phyloP scores from a whole-genome alignment of 805 yeast genomes.

The Nakazawaea peltata region DNA sequence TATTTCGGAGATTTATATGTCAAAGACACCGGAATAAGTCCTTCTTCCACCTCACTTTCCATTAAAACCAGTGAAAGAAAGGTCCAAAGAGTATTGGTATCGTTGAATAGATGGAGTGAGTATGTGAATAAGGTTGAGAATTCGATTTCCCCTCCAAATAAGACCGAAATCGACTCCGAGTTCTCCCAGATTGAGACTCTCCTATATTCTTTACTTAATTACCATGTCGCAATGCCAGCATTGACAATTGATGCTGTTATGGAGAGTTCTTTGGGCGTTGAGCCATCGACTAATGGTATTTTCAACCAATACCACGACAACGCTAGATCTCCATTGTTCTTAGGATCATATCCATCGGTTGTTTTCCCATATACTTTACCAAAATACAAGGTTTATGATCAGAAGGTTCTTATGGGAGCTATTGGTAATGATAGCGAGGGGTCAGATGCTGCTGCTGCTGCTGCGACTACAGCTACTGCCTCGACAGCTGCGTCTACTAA shows the following conservation, averaged over 20 bases:
- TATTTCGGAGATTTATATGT: constrained; percentile 83
- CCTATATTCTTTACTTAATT: constrained; percentile 37
- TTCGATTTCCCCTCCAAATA: constrained; percentile 16
- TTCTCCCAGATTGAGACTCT: constrained; percentile 30
- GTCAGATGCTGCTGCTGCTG: too few species aligned
- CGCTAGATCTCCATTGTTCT: constrained; percentile 47
- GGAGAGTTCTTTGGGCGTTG: constrained; percentile 55
- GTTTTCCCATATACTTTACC: constrained; percentile 53
- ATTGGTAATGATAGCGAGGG: constrained; percentile 37
- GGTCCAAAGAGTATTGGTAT: constrained; percentile 59
- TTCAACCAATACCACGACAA: constrained; percentile 32
- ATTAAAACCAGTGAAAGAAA: constrained; percentile 54
- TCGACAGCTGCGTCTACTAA: constrained; percentile 10
- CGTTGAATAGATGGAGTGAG: constrained; percentile 79
- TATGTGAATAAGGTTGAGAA: constrained; percentile 46
- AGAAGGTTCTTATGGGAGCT: constrained; percentile 44
- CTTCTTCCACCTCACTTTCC: constrained; percentile 18
- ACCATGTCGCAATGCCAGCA: constrained; percentile 30
- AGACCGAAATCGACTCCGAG: constrained; percentile 16
- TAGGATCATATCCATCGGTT: constrained; percentile 59
- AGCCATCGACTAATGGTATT: constrained; percentile 47
- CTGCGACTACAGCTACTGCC: not conserved
- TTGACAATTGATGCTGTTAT: constrained; percentile 46
- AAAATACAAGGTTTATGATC: constrained; percentile 48
- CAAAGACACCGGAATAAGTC: constrained; percentile 25